These are phyloP conservation scores for Russula compacta DNA, from an alignment of 768 basidiomycete species.

Conservation along the genomic window DNA sequence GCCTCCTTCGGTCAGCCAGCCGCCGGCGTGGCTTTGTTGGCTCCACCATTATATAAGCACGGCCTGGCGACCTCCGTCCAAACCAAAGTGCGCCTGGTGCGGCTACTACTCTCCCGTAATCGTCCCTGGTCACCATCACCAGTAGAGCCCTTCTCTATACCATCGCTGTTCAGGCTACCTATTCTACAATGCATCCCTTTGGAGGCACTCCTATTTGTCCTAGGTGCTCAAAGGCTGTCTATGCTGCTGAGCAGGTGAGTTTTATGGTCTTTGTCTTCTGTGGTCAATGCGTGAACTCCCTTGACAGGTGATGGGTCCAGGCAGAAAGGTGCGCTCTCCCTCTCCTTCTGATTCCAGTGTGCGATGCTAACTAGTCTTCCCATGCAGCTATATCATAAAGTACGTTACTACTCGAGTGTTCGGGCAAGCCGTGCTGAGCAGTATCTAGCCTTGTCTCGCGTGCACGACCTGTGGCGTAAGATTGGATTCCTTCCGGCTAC, in stretches of 20 bases:
- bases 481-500: conserved; percentile 63
- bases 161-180: not conserved
- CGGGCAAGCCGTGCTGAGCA: conserved; percentile 8
- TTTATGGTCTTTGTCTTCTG: not conserved
- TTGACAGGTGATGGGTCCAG: conserved; percentile 71
- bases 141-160: not conserved
- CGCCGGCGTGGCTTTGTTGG: not conserved
- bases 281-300: not conserved
- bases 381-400: conserved; percentile 71
- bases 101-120: not conserved
- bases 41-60: not conserved
- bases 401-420: conserved; percentile 21
- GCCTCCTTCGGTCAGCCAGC: not conserved
- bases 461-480: conserved; percentile 71
- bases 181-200: conserved; percentile 52
- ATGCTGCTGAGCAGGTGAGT: conserved; percentile 80
- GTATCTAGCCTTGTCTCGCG: conserved; percentile 61
- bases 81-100: not conserved
- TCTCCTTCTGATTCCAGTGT: not conserved
- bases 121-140: not conserved
- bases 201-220: conserved; percentile 67
- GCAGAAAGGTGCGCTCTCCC: conserved; percentile 57
- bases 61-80: not conserved
- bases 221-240: conserved; percentile 65
- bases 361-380: conserved; percentile 6